Conservation (phyloP, 2,329 filamentous ascomycete species). For the Epichloe aotearoae region DNA sequence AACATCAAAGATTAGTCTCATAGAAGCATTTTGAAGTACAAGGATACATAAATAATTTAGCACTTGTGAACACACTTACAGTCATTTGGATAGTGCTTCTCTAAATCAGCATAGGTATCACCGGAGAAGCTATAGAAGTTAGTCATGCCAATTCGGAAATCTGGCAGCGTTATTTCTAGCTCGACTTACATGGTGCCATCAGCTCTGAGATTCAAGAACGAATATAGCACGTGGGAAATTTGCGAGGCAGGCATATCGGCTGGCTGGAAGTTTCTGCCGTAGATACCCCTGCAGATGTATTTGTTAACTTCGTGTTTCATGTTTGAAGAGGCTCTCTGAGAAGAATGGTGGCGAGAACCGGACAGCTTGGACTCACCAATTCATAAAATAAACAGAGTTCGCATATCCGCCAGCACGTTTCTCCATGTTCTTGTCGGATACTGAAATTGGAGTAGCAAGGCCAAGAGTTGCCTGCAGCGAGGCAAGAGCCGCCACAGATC, state of each 20-base stretch:
- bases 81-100: constrained; percentile 62
- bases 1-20: background rate
- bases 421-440: constrained; percentile 5
- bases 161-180: background rate
- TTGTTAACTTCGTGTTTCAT: background rate
- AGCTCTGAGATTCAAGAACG: constrained; percentile 63
- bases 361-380: constrained; percentile 25
- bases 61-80: constrained; percentile 24
- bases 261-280: constrained; percentile 60
- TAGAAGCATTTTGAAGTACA: background rate
- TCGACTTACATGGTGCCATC: constrained; percentile 56
- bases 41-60: background rate
- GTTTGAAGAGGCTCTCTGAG: background rate
- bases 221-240: constrained; percentile 65
- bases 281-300: constrained; percentile 45
- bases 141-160: background rate
- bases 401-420: constrained; percentile 12
- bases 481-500: constrained; percentile 15
- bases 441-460: constrained; percentile 10
- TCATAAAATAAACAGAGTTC: constrained; percentile 35
- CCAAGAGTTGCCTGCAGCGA: constrained; percentile 13
- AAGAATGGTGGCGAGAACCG: background rate
- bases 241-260: constrained; percentile 54
- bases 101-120: constrained; percentile 55
- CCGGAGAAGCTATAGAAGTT: constrained; percentile 38